Percentiles rank a stretch among this genome's conserved stretches.
Evolutionary conservation across 305 asterid genomes (phyloP).

Genomic region (Fraxinus velutina): DNA sequence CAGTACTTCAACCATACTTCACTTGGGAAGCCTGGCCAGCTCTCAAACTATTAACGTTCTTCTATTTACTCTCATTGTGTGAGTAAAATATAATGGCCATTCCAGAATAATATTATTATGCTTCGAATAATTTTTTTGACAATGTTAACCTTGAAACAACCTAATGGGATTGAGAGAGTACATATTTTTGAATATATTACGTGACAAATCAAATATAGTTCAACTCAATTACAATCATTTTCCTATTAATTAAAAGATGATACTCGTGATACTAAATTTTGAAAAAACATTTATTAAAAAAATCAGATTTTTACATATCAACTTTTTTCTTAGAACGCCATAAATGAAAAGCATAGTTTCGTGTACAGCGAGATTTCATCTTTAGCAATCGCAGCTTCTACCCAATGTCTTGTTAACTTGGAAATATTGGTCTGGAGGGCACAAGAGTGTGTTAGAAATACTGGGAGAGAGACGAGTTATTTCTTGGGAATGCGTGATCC

Average conservation of each 20-base stretch:
- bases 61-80: neutral
- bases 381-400: neutral
- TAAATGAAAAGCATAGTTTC: neutral
- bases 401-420: neutral
- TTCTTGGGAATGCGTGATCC: neutral
- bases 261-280: neutral
- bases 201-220: neutral
- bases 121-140: neutral
- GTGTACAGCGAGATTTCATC: neutral
- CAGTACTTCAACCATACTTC: neutral
- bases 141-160: neutral
- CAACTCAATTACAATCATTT: neutral
- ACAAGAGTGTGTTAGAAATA: neutral
- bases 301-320: neutral
- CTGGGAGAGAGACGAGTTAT: neutral
- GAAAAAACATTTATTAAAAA: neutral
- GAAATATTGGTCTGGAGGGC: neutral
- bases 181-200: neutral
- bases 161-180: neutral
- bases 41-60: neutral
- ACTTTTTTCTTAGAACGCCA: neutral
- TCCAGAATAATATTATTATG: neutral
- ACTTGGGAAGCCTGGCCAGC: neutral
- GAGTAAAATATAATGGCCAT: neutral
- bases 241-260: neutral